Conservation (phyloP, 768 basidiomycete species). For the Chiua virens region DNA sequence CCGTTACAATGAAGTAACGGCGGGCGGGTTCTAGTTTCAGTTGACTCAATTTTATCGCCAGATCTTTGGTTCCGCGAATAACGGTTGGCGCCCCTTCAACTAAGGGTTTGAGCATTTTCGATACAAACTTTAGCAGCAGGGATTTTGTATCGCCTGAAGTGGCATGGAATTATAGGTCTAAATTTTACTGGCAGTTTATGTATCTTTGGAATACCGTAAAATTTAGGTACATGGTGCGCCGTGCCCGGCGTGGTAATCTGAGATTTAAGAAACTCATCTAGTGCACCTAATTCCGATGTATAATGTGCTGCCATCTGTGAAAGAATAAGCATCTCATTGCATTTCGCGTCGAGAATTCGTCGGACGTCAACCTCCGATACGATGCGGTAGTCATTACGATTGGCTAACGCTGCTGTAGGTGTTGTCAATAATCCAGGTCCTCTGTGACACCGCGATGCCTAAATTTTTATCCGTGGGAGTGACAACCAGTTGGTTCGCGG, state of each 20-base stretch:
- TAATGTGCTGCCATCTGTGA: background rate
- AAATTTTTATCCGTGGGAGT: slow-evolving; percentile 3
- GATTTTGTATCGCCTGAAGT: background rate
- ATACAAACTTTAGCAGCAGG: slow-evolving; percentile 1
- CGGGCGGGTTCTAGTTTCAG: background rate
- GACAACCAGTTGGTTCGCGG: background rate
- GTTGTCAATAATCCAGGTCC: background rate
- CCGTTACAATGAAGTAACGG: background rate
- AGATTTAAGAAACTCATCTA: background rate
- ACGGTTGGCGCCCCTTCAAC: slow-evolving; percentile 4
- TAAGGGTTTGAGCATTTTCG: slow-evolving; percentile 9
- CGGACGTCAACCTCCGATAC: background rate
- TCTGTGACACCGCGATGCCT: slow-evolving; percentile 3
- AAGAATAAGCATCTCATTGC: background rate
- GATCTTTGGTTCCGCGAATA: slow-evolving; percentile 2
- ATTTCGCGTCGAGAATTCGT: background rate
- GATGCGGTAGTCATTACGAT: background rate
- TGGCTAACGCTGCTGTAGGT: background rate
- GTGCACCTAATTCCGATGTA: background rate
- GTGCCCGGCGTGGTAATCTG: background rate
- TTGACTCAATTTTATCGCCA: slow-evolving; percentile 15
- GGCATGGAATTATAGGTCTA: background rate
- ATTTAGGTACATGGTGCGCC: background rate
- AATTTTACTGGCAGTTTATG: slow-evolving; percentile 10
- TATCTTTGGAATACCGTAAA: slow-evolving; percentile 15